phyloP scores from a whole-genome alignment of 2,329 filamentous ascomycete genomes.

The Thelonectria discophora region DNA sequence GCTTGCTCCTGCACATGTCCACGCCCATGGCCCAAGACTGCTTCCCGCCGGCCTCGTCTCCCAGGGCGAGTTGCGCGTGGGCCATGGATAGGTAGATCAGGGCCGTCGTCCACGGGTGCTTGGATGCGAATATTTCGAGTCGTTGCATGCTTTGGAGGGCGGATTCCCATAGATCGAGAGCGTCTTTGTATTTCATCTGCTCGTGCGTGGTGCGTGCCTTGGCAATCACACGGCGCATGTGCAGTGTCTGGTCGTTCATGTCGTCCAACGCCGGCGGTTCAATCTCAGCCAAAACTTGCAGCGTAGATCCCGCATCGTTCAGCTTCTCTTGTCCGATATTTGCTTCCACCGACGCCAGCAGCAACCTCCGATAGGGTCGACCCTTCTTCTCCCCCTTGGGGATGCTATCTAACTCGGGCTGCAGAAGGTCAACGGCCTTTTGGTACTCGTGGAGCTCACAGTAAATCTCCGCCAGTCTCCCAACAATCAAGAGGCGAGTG shows the following conservation, averaged over 20 bases:
- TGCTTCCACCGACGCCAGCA: conserved; percentile 40
- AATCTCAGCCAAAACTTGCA: conserved; percentile 24
- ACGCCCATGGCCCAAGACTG: conserved; percentile 40
- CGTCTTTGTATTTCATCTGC: conserved; percentile 21
- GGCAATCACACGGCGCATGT: conserved; percentile 43
- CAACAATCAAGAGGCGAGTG: conserved; percentile 40
- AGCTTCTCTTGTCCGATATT: conserved; percentile 36
- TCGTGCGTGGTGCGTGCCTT: conserved; percentile 39
- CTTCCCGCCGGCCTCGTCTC: conserved; percentile 23
- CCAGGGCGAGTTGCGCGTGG: conserved; percentile 39
- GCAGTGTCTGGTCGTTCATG: conserved; percentile 45
- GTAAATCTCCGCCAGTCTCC: conserved; percentile 43
- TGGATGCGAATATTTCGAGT: conserved; percentile 34
- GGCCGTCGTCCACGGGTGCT: conserved; percentile 39
- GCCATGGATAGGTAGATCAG: conserved; percentile 43
- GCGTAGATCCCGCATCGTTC: conserved; percentile 18
- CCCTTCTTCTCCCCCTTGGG: conserved; percentile 30
- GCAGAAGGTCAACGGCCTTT: conserved; percentile 34
- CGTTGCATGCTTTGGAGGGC: conserved; percentile 32
- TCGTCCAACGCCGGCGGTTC: conserved; percentile 42
- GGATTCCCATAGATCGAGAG: conserved; percentile 34
- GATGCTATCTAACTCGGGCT: conserved; percentile 34
- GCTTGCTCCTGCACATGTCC: conserved; percentile 37
- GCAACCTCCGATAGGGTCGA: conserved; percentile 37
- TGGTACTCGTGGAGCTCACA: conserved; percentile 42